Base-by-base conservation (phyloP, 306 rosid species). In the Sicyos baderoa region DNA sequence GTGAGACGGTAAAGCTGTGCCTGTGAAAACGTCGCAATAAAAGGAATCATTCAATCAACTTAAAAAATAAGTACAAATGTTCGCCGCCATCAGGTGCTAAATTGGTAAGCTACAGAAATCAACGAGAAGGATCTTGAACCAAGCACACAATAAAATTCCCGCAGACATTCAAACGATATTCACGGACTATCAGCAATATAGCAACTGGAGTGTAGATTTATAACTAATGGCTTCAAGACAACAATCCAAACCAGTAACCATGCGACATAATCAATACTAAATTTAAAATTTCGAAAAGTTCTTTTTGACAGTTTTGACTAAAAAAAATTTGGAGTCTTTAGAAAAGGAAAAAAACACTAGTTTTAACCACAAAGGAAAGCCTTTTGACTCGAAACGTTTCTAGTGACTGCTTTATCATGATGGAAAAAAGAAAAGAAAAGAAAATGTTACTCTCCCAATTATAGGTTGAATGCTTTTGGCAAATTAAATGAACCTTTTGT, bases 1-100 rank as follows among this genome's bases (percentile, higher is more conserved):
- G 96, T 85, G 70, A 93, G 81, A 66, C 86, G 99, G 78, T 82
- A 84, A 70, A 94, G 97, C 75, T 90, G 97, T 52, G 94, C 77
- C 99, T 94, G 86, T 27, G 77, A 44, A 79, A 15, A 44, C 8
- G 40, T 23, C 35, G 3, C 22, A 63, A 60, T 27, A 48, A 29
- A 55, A 29, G 50, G 18, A 72, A 63, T 48, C 71, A 47, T 44
- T 47, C 29, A 47, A 66, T 18, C 15, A 66, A 47, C 51, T 21
- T 45, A 2, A 12, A 65, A 45, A 65, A 45, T 18, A 65, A 12
- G 70, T 42, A 37, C 32, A 42, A 40, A 29, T 17, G 48, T 5
- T 58, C 10, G 1, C 42, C 44, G 29, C 65, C n/a, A 25, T 25
- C 17, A 19, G 27, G 53, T 22, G 15, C 14, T 19, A 42, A 45